These are phyloP conservation scores for Guadua angustifolia DNA, from an alignment of 176 grass and related monocot genomes.

Conservation along the genomic window DNA sequence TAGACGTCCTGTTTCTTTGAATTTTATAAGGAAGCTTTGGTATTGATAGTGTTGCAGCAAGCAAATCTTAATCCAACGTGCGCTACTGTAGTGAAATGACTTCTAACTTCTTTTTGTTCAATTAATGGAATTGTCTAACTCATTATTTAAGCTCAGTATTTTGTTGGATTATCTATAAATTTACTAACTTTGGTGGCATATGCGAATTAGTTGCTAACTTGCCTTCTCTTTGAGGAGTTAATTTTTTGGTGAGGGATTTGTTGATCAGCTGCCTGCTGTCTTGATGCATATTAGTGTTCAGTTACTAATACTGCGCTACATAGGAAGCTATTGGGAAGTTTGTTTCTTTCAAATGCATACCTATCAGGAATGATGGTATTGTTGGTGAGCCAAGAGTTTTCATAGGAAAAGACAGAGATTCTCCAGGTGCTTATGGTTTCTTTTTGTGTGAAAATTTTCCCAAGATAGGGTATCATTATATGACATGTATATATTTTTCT, in stretches of 20 bases:
- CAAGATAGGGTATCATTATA: conserved; percentile 19
- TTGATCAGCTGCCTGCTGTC: not conserved
- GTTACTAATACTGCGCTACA: not conserved
- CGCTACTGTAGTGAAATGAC: not conserved
- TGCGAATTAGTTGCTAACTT: not conserved
- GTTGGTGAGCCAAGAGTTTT: too few relatives aligned
- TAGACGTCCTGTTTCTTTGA: not conserved
- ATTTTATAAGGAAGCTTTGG: not conserved
- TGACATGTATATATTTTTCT: too few relatives aligned
- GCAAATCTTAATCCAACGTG: not conserved
- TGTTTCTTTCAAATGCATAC: too few relatives aligned
- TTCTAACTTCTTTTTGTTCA: not conserved
- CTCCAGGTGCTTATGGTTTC: too few relatives aligned
- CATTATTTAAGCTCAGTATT: not conserved
- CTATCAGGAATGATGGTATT: too few relatives aligned
- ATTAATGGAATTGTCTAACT: not conserved
- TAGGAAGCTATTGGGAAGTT: too few relatives aligned
- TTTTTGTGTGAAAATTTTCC: too few relatives aligned
- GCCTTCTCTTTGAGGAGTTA: conserved; percentile 5
- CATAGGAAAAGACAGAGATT: too few relatives aligned
- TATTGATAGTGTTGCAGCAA: not conserved
- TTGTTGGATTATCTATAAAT: not conserved
- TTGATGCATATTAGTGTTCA: not conserved
- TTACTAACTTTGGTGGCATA: not conserved
- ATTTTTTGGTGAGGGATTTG: not conserved